These are phyloP conservation scores for Penicillium sp. DNA, from an alignment of 2,329 filamentous ascomycete species.

Conservation along the genomic window DNA sequence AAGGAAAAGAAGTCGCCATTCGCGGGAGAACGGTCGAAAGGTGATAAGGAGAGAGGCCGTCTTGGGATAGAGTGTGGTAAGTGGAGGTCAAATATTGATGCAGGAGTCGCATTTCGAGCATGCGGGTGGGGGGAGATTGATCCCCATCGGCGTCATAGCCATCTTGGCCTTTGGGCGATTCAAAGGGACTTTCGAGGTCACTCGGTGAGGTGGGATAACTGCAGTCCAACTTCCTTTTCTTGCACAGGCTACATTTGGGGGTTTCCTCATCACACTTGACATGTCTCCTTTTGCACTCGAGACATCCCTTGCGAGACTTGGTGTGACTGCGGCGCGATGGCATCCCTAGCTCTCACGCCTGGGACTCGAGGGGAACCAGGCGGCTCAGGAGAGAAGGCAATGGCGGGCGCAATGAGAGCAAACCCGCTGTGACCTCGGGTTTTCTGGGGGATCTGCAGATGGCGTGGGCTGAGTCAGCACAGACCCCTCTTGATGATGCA, in stretches of 20 bases:
- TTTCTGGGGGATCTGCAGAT: conserved; percentile 7
- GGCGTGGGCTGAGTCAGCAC: background rate
- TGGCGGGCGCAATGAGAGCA: background rate
- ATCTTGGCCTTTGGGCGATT: conserved; percentile 19
- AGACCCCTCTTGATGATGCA: too few species aligned
- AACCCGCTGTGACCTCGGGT: conserved; percentile 1
- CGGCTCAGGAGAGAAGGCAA: background rate
- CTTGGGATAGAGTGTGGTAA: conserved; percentile 30
- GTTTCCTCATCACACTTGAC: conserved; percentile 34
- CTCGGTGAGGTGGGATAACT: conserved; percentile 26
- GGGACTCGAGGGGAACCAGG: background rate
- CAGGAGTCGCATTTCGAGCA: conserved; percentile 35
- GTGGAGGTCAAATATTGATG: conserved; percentile 38
- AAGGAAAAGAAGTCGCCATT: conserved; percentile 40
- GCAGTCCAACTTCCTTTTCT: conserved; percentile 35
- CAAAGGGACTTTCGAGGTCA: conserved; percentile 23
- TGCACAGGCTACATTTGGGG: conserved; percentile 35
- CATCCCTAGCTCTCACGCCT: background rate
- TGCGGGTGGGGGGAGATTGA: conserved; percentile 19
- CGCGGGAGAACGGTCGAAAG: conserved; percentile 33
- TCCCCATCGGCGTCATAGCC: conserved; percentile 14
- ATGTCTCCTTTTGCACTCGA: conserved; percentile 9
- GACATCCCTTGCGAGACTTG: conserved; percentile 11
- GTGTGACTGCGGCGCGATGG: conserved; percentile 7
- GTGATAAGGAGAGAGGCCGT: conserved; percentile 28